Base-by-base conservation (phyloP, 2,329 filamentous ascomycete species). In the Cordyceps cicadae region DNA sequence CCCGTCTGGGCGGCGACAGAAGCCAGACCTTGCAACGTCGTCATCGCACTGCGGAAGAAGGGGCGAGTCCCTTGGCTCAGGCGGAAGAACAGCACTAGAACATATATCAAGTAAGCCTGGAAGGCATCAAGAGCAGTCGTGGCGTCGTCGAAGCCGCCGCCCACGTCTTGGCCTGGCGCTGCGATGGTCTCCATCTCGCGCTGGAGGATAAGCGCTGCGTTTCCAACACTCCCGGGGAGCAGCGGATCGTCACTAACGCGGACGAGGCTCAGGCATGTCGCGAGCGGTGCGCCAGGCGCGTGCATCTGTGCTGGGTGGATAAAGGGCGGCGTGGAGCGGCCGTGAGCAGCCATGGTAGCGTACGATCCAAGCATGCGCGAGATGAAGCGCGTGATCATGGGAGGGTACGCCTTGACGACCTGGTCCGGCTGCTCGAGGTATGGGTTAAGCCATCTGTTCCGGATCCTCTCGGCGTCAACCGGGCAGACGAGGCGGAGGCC, bases 81-180 rank as follows among this genome's bases (percentile, higher is more conserved):
- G 0, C 67, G 67, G 58, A 81, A 81, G 64, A 79, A 81, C 3
- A 80, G 54, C 2, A 78, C 70, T 66, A 84, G 75, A 2, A 74
- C 67, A 62, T 82, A 82, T n/a, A 83, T 72, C 3, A 84, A 68
- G 65, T 81, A 82, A 0, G 80, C 77, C 63, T 84, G 81, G 45
- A 82, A 81, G 1, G 75, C 70, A 0, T 74, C 72, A 0, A 84
- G 73, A 3, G 39, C 17, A 5, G 48, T n/a, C n/a, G 59, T 15
- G 19, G 51, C 11, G 14, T 49, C n/a, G 19, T 56, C 52, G 26
- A 24, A 7, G 37, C 15, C 3, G 39, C 39, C 39, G 7, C n/a
- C 43, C 19, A 3, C n/a, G 26, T 24, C 32, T 11, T 37, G 43
- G n/a, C 52, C 54, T 6, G 32, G 34, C 4, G 26, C 39, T 5